Conservation (phyloP, 1,284 basidiomycete genomes). For the Tremellales sp. region DNA sequence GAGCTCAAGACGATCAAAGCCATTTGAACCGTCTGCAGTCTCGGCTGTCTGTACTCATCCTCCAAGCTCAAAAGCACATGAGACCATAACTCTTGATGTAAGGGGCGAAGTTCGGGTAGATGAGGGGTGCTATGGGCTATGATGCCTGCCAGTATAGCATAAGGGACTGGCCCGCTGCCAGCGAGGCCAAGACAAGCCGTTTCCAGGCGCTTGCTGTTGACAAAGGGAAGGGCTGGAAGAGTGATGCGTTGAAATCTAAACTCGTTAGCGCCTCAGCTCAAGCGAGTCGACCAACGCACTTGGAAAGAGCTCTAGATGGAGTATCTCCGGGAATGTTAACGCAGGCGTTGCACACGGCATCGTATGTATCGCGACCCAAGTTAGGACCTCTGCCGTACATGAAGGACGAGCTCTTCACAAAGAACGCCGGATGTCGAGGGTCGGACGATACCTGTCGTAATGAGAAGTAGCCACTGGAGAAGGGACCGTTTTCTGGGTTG, state of each 20-base stretch:
- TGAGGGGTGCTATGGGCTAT: slow-evolving; percentile 34
- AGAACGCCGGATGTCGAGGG: slow-evolving; percentile 28
- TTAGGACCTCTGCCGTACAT: slow-evolving; percentile 31
- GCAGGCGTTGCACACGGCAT: slow-evolving; percentile 14
- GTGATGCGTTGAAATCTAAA: slow-evolving; percentile 19
- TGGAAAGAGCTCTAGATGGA: slow-evolving; percentile 5
- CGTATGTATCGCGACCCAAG: slow-evolving; percentile 18
- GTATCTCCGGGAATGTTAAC: slow-evolving; percentile 7
- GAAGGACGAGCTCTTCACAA: slow-evolving; percentile 31
- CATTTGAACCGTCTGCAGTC: slow-evolving; percentile 35
- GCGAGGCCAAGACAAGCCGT: slow-evolving; percentile 12
- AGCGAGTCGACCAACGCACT: slow-evolving; percentile 5
- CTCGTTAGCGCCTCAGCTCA: neutral
- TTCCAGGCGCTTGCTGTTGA: slow-evolving; percentile 30
- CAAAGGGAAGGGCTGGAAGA: slow-evolving; percentile 35
- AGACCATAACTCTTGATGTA: slow-evolving; percentile 34
- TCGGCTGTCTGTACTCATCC: slow-evolving; percentile 40
- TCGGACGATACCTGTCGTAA: slow-evolving; percentile 39
- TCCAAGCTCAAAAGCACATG: slow-evolving; percentile 32
- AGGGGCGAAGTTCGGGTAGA: slow-evolving; percentile 23
- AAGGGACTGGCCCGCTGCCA: slow-evolving; percentile 23
- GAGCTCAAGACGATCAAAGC: slow-evolving; percentile 30
- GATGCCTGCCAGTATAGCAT: slow-evolving; percentile 33
- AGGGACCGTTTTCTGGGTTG: slow-evolving; percentile 2
- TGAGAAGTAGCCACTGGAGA: slow-evolving; percentile 12